A percentile compares a stretch with the other conserved stretches of the same genome.
Evolutionary conservation across 2,329 filamentous ascomycete species (phyloP).

Genomic region (Aureobasidium sp.): DNA sequence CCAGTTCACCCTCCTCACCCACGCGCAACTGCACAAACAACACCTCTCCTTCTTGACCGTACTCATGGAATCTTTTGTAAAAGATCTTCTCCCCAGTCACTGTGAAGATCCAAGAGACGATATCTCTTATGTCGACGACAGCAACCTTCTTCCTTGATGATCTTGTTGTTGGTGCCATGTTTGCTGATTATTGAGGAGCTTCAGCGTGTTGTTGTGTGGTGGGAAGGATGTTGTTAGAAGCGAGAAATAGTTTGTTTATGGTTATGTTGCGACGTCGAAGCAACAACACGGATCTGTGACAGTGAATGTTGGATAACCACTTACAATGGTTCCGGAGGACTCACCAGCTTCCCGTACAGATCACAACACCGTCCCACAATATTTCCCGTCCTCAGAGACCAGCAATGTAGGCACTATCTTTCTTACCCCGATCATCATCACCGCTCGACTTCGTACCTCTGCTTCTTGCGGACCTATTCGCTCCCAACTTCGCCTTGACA

Average conservation of each 20-base stretch:
- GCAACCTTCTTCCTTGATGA: neutral
- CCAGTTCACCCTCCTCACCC: neutral
- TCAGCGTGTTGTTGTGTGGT: neutral
- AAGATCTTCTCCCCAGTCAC: neutral
- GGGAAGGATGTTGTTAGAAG: neutral
- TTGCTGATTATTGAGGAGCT: neutral
- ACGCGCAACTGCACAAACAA: neutral
- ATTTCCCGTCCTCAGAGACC: neutral
- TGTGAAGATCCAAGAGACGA: neutral
- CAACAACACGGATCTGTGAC: neutral
- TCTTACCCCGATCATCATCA: neutral
- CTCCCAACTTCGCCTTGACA: constrained; percentile 20
- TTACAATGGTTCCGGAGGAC: too few species aligned
- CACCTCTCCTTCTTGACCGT: neutral
- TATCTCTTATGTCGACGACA: neutral
- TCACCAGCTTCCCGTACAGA: neutral
- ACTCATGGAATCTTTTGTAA: neutral
- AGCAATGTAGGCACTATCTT: neutral
- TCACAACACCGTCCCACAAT: neutral
- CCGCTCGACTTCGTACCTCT: neutral
- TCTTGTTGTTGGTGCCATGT: neutral
- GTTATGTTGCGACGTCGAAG: neutral
- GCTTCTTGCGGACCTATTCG: neutral
- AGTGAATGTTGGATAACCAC: neutral
- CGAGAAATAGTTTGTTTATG: neutral